Evolutionary conservation across 495 filamentous ascomycete species (phyloP), one percentile per base, ranked within the genome.

Genomic region (Saxophila tyrrhenica): DNA sequence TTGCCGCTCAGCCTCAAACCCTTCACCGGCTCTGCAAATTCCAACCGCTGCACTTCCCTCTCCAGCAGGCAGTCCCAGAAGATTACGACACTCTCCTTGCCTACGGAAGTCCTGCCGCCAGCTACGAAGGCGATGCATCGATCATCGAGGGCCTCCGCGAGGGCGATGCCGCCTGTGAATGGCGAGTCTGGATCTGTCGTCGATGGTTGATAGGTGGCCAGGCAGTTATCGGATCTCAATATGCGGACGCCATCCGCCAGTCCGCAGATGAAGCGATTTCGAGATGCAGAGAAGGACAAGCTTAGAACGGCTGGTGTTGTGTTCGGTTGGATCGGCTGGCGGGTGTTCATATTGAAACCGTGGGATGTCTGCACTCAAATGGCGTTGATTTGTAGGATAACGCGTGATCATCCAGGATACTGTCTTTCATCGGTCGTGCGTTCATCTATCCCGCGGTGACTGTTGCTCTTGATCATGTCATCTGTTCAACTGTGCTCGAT

Each of bases 41-140:
- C 83, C 42, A 94, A 76, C 0, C 80, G 80, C 43, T 89, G 78
- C 23, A 79, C 83, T 5, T 79, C 75, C 62, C 86, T 86, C 57
- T 85, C 80, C 59, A 86, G 88, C 22, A 74, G 75, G 60, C 94
- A 88, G 65, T 97, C 89, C 92, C 91, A 98, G 55, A 96, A 85
- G 24, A 94, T 78, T 55, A 90, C 74, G 71, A 94, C 95, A 71
- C 94, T 94, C 58, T 82, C 80, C 0, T 88, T 82, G 61, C 87
- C 92, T 60, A 91, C 91, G 42, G 90, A 89, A 55, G 83, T 79
- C 59, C 77, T 84, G 39, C 92, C 91, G 52, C 92, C 92, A 51
- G 91, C 89, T 24, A 95, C 87, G 24, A 95, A 80, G 20, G 87
- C 92, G 21, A 97, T 73, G 65, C 85, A 94, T 90, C 92, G 48